Base-by-base conservation (phyloP, 108 stramenopile genomes). In the Fragilaria radians region DNA sequence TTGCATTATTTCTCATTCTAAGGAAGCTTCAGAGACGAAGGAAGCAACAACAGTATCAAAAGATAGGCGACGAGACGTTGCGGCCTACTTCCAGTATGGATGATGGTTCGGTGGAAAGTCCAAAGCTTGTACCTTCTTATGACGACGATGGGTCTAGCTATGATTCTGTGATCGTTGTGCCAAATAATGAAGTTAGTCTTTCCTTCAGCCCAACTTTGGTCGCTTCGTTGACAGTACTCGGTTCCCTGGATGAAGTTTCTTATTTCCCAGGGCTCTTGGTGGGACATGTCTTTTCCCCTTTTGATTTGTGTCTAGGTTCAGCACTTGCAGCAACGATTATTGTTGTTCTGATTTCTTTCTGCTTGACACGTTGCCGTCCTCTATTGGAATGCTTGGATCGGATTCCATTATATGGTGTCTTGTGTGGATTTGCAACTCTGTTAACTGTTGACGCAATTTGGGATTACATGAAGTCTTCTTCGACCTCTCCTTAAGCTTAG, bases 201-300 rank as follows among this genome's bases (percentile, higher is more conserved):
- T 54, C 52, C 34, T 30, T 31, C 19, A 69, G 67, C 56, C 73
- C 77, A 3, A 65, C 62, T 66, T 61, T 68, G 56, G 72, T 87
- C 0, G 54, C 73, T 19, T 65, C 76, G 7, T 67, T 88, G 52
- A 84, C 83, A 57, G 28, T 70, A 7, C 42, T 84, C 23, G 86
- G 82, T 33, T 75, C 78, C 31, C 56, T 88, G 32, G 86, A 88
- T 54, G 86, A 88, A 67, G 54, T 88, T 2, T 74, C 73, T 18
- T 88, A 88, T 53, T 88, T 88, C 60, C 86, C 86, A 33, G 70
- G 75, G 2, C 66, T 88, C 9, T 52, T 88, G 53, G 46, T 88
- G 53, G 86, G 81, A 31, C 57, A 77, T 2, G 52, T 88, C 3
- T 84, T 88, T 65, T 72, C 80, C 0, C 68, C 70, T 34, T 32